A percentile compares a stretch with the other conserved stretches of the same genome.
phyloP scores from a whole-genome alignment of 352 stramenopile species.

The Phytophthora crassamura region DNA sequence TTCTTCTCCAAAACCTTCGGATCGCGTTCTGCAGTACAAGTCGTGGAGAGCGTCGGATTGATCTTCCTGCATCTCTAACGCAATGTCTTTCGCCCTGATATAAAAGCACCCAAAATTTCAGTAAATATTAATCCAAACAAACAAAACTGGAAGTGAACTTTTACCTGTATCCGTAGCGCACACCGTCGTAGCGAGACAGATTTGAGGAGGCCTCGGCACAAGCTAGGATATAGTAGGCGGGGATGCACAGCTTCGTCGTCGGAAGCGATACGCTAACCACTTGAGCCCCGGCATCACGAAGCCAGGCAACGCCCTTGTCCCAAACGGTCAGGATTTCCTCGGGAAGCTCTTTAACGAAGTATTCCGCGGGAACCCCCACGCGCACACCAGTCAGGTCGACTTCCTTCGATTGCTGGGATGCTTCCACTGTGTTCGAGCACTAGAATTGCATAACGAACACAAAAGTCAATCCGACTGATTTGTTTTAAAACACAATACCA shows the following conservation, averaged over 20 bases:
- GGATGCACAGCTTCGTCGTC: constrained; percentile 89
- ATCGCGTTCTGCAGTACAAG: constrained; percentile 88
- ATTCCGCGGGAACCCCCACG: constrained; percentile 95
- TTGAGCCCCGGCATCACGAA: constrained; percentile 71
- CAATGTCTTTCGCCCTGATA: constrained; percentile 59
- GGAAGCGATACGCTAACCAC: constrained; percentile 81
- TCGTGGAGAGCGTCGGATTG: constrained; percentile 86
- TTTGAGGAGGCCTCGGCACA: constrained; percentile 98
- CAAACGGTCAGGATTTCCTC: constrained; percentile 87
- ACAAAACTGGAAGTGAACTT: background rate
- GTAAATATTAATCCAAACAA: background rate
- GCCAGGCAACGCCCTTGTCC: constrained; percentile 77
- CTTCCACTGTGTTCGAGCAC: constrained; percentile 47
- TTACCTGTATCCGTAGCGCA: constrained; percentile 90
- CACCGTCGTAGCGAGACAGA: constrained; percentile 96
- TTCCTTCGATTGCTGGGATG: constrained; percentile 27
- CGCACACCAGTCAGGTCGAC: constrained; percentile 77
- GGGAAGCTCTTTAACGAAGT: constrained; percentile 93
- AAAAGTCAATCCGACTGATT: background rate
- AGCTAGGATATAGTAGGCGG: constrained; percentile 98
- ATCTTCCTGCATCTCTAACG: constrained; percentile 56
- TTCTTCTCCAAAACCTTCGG: constrained; percentile 92
- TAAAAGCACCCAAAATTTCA: constrained; percentile 14
- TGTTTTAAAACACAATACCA: background rate
- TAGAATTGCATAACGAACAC: constrained; percentile 10